Evolutionary conservation across 129 eudicot species (phyloP).

Genomic region (Centella asiatica): DNA sequence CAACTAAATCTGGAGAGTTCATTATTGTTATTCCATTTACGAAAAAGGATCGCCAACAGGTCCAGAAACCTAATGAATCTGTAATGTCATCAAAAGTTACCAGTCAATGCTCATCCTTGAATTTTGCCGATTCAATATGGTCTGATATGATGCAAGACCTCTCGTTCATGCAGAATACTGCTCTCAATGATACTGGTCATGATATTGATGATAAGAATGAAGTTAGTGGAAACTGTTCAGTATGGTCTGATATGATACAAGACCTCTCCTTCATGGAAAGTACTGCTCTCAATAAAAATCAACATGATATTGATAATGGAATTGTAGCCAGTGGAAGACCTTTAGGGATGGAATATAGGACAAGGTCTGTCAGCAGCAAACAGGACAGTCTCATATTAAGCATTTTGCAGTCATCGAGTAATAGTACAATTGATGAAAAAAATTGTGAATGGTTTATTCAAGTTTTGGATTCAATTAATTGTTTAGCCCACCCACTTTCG

Average conservation of each 20-base stretch:
- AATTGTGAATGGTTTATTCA: constrained; percentile 26
- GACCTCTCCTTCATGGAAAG: constrained; percentile 39
- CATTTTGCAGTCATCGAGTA: constrained; percentile 31
- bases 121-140: constrained; percentile 60
- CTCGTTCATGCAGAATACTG: constrained; percentile 23
- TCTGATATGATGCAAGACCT: constrained; percentile 72
- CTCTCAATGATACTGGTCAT: too few species aligned
- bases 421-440: constrained; percentile 30
- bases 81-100: constrained; percentile 13
- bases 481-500: constrained; percentile 43
- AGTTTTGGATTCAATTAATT: constrained; percentile 47
- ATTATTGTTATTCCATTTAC: constrained; percentile 54
- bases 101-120: constrained; percentile 25
- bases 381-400: constrained; percentile 27
- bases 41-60: constrained; percentile 46
- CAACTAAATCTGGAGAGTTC: constrained; percentile 41
- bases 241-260: constrained; percentile 74
- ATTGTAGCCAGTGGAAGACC: background rate
- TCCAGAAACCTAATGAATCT: constrained; percentile 14
- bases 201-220: too few species aligned
- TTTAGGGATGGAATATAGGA: constrained; percentile 9
- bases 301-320: constrained; percentile 11
- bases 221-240: too few species aligned
- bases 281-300: constrained; percentile 15
- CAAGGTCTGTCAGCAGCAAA: constrained; percentile 11